Evolutionary conservation across 2,329 filamentous ascomycete genomes (phyloP).

Genomic region (Dactylonectria estremocensis): DNA sequence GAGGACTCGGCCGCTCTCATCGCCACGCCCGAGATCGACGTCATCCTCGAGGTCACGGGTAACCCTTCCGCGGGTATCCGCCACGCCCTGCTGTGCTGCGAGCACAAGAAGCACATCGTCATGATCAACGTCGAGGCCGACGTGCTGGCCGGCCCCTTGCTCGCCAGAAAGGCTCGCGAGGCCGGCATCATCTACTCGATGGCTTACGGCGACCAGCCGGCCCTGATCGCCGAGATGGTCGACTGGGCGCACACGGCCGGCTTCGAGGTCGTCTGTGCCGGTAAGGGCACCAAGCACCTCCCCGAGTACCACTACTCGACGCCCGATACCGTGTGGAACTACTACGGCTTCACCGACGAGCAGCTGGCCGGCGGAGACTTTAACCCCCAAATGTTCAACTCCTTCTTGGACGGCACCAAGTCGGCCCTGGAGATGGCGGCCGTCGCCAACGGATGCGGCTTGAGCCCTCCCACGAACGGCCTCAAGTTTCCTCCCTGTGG

Average conservation of each 20-base stretch:
- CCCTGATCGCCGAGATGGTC: slow-evolving; percentile 53
- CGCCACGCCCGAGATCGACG: slow-evolving; percentile 59
- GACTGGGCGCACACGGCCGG: slow-evolving; percentile 57
- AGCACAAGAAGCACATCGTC: slow-evolving; percentile 64
- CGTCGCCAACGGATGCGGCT: slow-evolving; percentile 61
- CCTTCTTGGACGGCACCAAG: slow-evolving; percentile 64
- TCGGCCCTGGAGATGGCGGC: slow-evolving; percentile 64
- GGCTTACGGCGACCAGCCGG: slow-evolving; percentile 63
- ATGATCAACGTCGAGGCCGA: slow-evolving; percentile 65
- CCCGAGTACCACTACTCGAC: slow-evolving; percentile 62
- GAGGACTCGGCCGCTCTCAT: slow-evolving; percentile 60
- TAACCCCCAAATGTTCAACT: slow-evolving; percentile 66
- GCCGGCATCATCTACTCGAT: slow-evolving; percentile 64
- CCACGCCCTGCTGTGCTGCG: slow-evolving; percentile 60
- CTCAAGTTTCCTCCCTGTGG: slow-evolving; percentile 62
- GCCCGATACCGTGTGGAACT: slow-evolving; percentile 62
- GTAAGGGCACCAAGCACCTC: slow-evolving; percentile 63
- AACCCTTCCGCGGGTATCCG: slow-evolving; percentile 60
- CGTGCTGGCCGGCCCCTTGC: slow-evolving; percentile 59
- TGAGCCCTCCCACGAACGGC: slow-evolving; percentile 57
- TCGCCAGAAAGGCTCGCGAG: slow-evolving; percentile 59
- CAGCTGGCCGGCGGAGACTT: slow-evolving; percentile 60
- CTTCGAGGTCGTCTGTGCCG: slow-evolving; percentile 61
- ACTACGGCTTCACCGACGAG: slow-evolving; percentile 62
- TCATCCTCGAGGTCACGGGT: slow-evolving; percentile 61